These are phyloP conservation scores for Metschnikowia sp. DNA, from an alignment of 805 yeast genomes.

Conservation along the genomic window DNA sequence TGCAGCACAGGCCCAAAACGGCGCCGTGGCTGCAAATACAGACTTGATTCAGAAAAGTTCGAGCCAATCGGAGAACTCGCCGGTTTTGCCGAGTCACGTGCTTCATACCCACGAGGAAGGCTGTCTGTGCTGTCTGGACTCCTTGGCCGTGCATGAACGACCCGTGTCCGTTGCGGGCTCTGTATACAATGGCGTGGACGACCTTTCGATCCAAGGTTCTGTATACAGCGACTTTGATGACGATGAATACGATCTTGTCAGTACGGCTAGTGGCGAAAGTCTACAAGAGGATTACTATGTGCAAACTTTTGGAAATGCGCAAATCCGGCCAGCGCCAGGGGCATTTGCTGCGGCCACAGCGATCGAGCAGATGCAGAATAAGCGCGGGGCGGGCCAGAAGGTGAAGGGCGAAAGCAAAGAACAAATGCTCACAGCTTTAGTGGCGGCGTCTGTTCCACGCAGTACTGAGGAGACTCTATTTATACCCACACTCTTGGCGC, in stretches of 20 bases:
- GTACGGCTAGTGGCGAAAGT: constrained; percentile 31
- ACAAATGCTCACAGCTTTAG: constrained; percentile 41
- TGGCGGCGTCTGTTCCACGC: constrained; percentile 72
- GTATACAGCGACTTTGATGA: constrained; percentile 44
- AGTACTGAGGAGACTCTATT: constrained; percentile 76
- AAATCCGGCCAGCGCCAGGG: constrained; percentile 56
- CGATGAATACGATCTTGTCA: constrained; percentile 10
- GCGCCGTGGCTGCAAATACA: no score
- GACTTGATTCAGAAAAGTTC: not conserved
- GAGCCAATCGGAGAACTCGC: not conserved
- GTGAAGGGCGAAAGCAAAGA: constrained; percentile 27
- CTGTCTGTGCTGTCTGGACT: constrained; percentile 54
- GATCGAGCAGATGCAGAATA: constrained; percentile 50
- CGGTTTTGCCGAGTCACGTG: not conserved
- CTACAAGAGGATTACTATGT: not conserved
- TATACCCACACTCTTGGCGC: constrained; percentile 67
- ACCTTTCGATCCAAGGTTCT: constrained; percentile 31
- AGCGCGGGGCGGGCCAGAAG: constrained; percentile 15
- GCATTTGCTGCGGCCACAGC: constrained; percentile 28
- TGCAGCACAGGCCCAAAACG: not conserved
- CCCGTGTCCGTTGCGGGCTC: constrained; percentile 69
- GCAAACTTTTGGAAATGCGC: constrained; percentile 22
- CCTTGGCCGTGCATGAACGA: constrained; percentile 54
- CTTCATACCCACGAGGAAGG: constrained; percentile 22
- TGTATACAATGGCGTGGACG: constrained; percentile 40